A percentile compares a stretch with the other conserved stretches of the same genome.
Evolutionary conservation across 192 early-diverging fungal genomes (phyloP).

Genomic region (Jimgerdemannia flammicorona): DNA sequence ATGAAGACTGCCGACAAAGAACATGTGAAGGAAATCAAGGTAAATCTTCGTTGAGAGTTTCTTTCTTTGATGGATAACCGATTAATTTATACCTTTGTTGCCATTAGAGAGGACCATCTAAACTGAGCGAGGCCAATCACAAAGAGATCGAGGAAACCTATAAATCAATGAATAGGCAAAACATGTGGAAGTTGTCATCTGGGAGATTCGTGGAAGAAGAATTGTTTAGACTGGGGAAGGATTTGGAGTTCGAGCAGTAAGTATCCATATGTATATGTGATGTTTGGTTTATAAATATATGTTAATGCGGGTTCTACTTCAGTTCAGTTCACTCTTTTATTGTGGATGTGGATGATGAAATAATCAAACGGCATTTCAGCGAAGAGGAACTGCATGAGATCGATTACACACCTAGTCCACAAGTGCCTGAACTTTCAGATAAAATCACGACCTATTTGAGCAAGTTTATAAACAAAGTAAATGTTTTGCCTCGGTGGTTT

Average conservation of each 20-base stretch:
- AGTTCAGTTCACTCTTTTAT: conserved; percentile 20
- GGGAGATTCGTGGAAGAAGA: conserved; percentile 19
- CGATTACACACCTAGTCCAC: neutral
- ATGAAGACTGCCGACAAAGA: too few relatives aligned
- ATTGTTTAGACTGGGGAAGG: conserved; percentile 6
- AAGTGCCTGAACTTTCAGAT: neutral
- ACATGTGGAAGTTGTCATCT: conserved; percentile 16
- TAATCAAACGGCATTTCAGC: conserved; percentile 12
- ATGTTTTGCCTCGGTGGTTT: too few relatives aligned
- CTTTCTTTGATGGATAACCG: too few relatives aligned
- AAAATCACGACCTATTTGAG: neutral
- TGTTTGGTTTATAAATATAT: neutral
- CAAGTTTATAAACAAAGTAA: neutral
- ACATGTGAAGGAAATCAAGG: too few relatives aligned
- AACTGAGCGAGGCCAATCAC: neutral
- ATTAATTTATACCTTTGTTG: too few relatives aligned
- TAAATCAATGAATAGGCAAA: conserved; percentile 13
- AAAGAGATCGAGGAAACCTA: conserved; percentile 4
- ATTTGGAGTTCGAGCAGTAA: conserved; percentile 11
- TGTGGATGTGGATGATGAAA: conserved; percentile 14
- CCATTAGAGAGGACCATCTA: too few relatives aligned
- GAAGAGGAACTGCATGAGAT: conserved; percentile 14
- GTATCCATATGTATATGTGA: neutral
- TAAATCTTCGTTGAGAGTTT: too few relatives aligned
- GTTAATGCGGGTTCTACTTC: conserved; percentile 1